A percentile compares a stretch with the other conserved stretches of the same genome.
phyloP scores from a whole-genome alignment of 305 asterid genomes.

The Rubia peregrina region DNA sequence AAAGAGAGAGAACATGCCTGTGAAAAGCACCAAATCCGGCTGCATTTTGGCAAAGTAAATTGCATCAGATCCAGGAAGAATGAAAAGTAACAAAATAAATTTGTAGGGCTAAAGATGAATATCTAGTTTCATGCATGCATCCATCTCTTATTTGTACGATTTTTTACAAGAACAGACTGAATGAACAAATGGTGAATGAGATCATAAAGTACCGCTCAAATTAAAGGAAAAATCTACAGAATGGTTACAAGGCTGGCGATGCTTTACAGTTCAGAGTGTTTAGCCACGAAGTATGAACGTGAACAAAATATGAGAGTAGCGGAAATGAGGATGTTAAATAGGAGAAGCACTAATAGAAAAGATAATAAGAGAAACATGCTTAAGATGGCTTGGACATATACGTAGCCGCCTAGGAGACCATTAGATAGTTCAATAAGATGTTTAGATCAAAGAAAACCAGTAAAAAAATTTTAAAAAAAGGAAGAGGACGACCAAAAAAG shows the following conservation, averaged over 20 bases:
- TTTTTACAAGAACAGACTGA: neutral
- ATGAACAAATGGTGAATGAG: neutral
- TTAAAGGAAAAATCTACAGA: neutral
- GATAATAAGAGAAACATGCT: neutral
- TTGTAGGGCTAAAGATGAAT: neutral
- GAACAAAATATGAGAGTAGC: no score
- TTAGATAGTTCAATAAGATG: neutral
- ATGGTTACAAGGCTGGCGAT: neutral
- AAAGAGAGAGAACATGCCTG: conserved; percentile 58
- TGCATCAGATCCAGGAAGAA: conserved; percentile 24
- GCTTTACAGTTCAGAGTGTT: neutral
- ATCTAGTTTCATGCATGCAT: neutral
- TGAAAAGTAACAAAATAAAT: neutral
- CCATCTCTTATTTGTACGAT: no score
- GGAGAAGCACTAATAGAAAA: neutral
- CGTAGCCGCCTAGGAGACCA: neutral
- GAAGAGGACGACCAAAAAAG: neutral
- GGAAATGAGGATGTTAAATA: no score
- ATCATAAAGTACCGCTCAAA: neutral
- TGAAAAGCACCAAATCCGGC: conserved; percentile 92
- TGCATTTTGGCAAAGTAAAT: conserved; percentile 41
- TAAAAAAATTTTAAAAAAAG: no score
- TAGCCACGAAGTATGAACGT: neutral
- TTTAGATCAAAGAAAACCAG: neutral
- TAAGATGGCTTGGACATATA: neutral